Evolutionary conservation across 2,329 filamentous ascomycete genomes (phyloP).

Genomic region (Tympanopsis confertula): DNA sequence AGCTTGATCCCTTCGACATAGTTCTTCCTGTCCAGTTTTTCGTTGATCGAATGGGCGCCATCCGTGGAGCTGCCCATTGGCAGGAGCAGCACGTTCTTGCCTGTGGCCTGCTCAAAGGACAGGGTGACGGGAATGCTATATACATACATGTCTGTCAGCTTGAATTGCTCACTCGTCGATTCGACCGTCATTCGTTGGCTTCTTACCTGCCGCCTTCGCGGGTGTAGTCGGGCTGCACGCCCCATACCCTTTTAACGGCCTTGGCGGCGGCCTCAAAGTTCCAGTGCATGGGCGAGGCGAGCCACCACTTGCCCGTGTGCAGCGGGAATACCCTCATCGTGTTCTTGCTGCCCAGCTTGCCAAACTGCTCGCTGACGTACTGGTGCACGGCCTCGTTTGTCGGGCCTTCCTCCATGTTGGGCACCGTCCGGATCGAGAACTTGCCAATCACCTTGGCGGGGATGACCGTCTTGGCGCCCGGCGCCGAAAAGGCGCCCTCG

Average conservation of each 20-base stretch:
- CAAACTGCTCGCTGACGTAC: conserved; percentile 73
- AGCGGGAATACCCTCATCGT: conserved; percentile 68
- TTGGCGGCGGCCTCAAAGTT: conserved; percentile 92
- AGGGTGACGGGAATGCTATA: conserved; percentile 85
- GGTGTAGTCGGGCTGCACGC: conserved; percentile 85
- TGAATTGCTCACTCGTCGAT: no score
- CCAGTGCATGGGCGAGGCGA: conserved; percentile 94
- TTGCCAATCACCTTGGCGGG: conserved; percentile 96
- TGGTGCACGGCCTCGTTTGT: conserved; percentile 79
- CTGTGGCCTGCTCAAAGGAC: conserved; percentile 93
- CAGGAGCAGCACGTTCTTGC: conserved; percentile 90
- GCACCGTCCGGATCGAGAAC: conserved; percentile 95
- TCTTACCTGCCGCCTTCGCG: conserved; percentile 79
- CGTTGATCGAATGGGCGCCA: conserved; percentile 93
- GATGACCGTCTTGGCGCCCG: conserved; percentile 96
- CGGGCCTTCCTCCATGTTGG: conserved; percentile 86
- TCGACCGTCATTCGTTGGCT: background rate
- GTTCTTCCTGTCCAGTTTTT: conserved; percentile 93
- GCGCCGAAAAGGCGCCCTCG: conserved; percentile 85
- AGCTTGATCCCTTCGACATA: conserved; percentile 98
- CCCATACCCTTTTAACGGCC: conserved; percentile 92
- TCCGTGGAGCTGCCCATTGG: conserved; percentile 98
- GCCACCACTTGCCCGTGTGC: conserved; percentile 98
- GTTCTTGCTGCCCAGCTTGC: conserved; percentile 86
- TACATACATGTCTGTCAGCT: background rate